Evolutionary conservation across 140 eudicot species (phyloP).

Genomic region (Ambrosia hybrid): DNA sequence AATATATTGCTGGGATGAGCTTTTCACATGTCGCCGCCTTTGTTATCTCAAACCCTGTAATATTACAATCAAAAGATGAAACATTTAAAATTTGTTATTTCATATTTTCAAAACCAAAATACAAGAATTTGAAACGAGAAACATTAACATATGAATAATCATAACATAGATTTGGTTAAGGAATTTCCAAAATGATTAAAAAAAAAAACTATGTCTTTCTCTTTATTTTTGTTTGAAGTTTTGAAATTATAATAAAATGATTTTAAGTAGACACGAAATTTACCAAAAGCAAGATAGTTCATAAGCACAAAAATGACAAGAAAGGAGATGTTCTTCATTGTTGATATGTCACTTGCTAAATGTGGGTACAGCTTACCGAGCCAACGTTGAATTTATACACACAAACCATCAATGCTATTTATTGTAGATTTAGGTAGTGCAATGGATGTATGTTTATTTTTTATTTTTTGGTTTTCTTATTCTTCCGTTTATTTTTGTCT

Average conservation of each 20-base stretch:
- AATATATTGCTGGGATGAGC: no score
- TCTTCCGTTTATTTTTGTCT: no score
- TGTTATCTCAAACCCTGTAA: background rate
- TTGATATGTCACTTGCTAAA: background rate
- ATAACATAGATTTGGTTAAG: no score
- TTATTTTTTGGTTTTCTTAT: no score
- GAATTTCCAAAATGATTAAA: no score
- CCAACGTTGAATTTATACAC: background rate
- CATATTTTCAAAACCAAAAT: background rate
- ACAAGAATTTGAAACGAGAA: no score
- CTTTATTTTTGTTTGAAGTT: no score
- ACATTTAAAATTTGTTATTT: background rate
- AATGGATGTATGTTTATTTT: no score
- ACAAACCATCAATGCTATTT: background rate
- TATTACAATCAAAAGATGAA: background rate
- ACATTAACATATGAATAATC: no score
- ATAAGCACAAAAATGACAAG: background rate
- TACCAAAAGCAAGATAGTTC: background rate
- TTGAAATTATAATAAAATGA: no score
- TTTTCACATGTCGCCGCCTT: no score
- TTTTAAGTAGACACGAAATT: background rate
- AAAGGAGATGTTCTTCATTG: background rate
- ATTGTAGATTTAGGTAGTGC: background rate
- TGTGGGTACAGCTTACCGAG: background rate
- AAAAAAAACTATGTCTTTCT: no score